Evolutionary conservation across 306 rosid species (phyloP).

Genomic region (Fagus sylvatica): DNA sequence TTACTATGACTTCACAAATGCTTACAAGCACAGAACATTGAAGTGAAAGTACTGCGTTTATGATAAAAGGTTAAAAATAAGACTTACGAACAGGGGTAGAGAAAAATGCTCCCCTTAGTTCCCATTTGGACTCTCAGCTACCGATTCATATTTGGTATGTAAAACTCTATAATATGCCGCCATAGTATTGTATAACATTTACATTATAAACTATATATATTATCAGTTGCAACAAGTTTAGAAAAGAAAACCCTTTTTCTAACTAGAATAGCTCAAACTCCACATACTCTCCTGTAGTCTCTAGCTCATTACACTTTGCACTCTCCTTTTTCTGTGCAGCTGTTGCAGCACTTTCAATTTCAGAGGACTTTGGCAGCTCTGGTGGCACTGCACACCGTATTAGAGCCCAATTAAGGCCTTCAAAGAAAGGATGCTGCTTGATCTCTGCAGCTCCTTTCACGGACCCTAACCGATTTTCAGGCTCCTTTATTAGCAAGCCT

Average conservation of each 20-base stretch:
- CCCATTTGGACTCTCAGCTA: slow-evolving; percentile 43
- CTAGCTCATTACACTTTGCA: slow-evolving; percentile 45
- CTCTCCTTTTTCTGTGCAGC: slow-evolving; percentile 55
- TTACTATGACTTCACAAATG: neutral
- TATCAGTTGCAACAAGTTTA: slow-evolving; percentile 37
- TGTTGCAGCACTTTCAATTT: slow-evolving; percentile 47
- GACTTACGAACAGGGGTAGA: neutral
- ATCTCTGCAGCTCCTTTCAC: slow-evolving; percentile 92
- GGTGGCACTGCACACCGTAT: slow-evolving; percentile 92
- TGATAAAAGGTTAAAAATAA: neutral
- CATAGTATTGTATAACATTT: slow-evolving; percentile 43
- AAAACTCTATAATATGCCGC: slow-evolving; percentile 49
- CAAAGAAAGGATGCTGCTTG: slow-evolving; percentile 92
- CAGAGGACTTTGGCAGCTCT: slow-evolving; percentile 69
- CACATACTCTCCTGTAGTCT: slow-evolving; percentile 54
- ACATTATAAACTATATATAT: slow-evolving; percentile 59
- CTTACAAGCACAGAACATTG: neutral
- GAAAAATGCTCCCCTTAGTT: slow-evolving; percentile 19
- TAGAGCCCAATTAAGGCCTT: slow-evolving; percentile 96
- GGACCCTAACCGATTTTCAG: slow-evolving; percentile 87
- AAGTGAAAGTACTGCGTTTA: neutral
- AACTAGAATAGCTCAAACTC: slow-evolving; percentile 84
- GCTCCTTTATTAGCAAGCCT: slow-evolving; percentile 81
- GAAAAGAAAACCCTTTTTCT: slow-evolving; percentile 21
- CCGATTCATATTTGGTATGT: slow-evolving; percentile 56